Evolutionary conservation across 495 filamentous ascomycete genomes (phyloP), one percentile per base, ranked within the genome.

Genomic region (Achaetomiella virescens): DNA sequence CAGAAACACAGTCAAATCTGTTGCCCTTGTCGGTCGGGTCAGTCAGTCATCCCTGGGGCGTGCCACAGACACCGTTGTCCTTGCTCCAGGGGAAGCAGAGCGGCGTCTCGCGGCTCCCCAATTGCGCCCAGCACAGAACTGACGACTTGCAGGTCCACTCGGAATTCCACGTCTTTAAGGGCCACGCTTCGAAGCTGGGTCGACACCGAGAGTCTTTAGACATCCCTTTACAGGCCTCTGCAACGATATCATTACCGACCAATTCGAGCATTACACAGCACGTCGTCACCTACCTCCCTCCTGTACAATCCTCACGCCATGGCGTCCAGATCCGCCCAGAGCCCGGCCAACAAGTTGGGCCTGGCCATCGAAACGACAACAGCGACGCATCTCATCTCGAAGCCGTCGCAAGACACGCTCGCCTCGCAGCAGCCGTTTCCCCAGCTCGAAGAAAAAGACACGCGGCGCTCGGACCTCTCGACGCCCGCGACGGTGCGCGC

Each of bases 401-500:
- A 71, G 37, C 20, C 61, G 6, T 68, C 68, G 0, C 59, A 65
- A 27, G 65, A 68, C 29, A 61, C 65, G 6, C 55, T 70, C 41
- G 38, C 52, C n/a, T 61, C 67, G 5, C 65, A 60, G 24, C 37
- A 63, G 31, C 37, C 41, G 18, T 56, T 69, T 25, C 60, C 65
- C 15, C 52, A 61, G n/a, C 36, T 62, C 2, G 61, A 42, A 27
- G 65, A 66, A 51, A 69, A 72, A 58, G 58, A 60, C 40, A 61
- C 55, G 21, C 61, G 71, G 24, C 49, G 57, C 20, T 73, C 69
- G 14, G 57, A 66, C 47, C 53, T 70, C 33, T 75, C 72, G 12
- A 76, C 71, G 4, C 72, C 73, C 3, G 46, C 48, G 49, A 74
- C 70, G 5, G 49, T 66, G 2, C 62, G 70, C 45, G 36, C 31